Evolutionary conservation across 2,329 filamentous ascomycete species (phyloP).

Genomic region (Pseudogymnoascus sp.): DNA sequence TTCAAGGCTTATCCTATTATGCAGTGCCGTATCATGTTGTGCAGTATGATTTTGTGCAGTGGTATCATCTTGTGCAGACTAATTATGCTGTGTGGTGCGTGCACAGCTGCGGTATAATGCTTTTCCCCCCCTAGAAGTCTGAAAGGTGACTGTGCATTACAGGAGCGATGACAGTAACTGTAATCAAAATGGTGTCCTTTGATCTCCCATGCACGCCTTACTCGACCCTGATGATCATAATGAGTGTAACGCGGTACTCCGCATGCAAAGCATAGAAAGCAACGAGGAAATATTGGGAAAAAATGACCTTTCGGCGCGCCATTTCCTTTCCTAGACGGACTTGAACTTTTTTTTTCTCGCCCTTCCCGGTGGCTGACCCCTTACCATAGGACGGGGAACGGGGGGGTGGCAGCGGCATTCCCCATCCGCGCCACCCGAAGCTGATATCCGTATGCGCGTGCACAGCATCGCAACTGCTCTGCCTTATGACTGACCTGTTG

Average conservation of each 20-base stretch:
- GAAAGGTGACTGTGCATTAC: no score
- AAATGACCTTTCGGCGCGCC: not conserved
- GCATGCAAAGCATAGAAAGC: not conserved
- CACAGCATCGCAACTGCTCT: not conserved
- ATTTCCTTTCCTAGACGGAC: not conserved
- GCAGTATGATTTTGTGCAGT: not conserved
- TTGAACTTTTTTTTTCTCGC: not conserved
- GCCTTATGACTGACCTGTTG: constrained; percentile 1
- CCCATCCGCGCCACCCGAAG: not conserved
- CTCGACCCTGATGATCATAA: constrained; percentile 2
- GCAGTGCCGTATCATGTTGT: not conserved
- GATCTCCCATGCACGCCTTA: not conserved
- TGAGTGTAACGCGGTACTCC: not conserved
- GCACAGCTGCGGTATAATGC: no score
- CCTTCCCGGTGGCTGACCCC: not conserved
- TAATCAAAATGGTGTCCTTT: not conserved
- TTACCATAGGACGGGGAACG: not conserved
- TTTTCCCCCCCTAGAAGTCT: no score
- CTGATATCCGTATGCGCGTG: not conserved
- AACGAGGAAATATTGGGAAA: not conserved
- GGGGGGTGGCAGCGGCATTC: not conserved
- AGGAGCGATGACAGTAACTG: no score
- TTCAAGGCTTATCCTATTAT: not conserved
- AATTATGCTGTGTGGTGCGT: not conserved
- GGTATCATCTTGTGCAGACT: not conserved